Percentiles rank a stretch among this genome's conserved stretches.
phyloP scores from a whole-genome alignment of 2,329 filamentous ascomycete genomes.

The Colletotrichum sansevieriae region DNA sequence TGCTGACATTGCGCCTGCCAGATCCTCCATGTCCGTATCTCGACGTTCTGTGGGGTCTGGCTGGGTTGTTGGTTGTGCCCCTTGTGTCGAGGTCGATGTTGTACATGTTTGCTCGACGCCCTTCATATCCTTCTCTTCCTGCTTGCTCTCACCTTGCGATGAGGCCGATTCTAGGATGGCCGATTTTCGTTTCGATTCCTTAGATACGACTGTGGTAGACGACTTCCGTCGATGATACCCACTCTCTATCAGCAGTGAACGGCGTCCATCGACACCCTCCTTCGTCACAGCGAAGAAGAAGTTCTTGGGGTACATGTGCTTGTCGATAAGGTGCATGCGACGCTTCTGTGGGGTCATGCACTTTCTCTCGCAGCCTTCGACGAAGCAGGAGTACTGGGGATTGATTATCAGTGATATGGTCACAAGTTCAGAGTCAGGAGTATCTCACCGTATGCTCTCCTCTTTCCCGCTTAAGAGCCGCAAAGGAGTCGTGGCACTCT shows the following conservation, averaged over 20 bases:
- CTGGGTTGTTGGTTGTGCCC: slow-evolving; percentile 23
- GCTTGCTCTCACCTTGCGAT: slow-evolving; percentile 17
- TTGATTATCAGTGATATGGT: slow-evolving; percentile 36
- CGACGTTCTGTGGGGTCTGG: slow-evolving; percentile 42
- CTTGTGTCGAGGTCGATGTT: slow-evolving; percentile 1
- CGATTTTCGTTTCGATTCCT: slow-evolving; percentile 50
- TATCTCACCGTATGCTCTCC: slow-evolving; percentile 85
- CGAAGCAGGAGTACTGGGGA: slow-evolving; percentile 84
- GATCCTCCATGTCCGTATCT: slow-evolving; percentile 71
- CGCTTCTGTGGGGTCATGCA: slow-evolving; percentile 88
- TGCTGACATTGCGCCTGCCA: slow-evolving; percentile 77
- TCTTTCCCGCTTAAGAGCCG: slow-evolving; percentile 77
- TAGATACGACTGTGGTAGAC: slow-evolving; percentile 52
- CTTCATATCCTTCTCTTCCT: slow-evolving; percentile 13
- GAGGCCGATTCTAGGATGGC: slow-evolving; percentile 48
- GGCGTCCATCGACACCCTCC: slow-evolving; percentile 87
- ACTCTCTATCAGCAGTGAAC: slow-evolving; percentile 79
- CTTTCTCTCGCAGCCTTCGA: slow-evolving; percentile 87
- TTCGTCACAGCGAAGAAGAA: slow-evolving; percentile 92
- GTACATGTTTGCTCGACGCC: slow-evolving; percentile 2
- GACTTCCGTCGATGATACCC: slow-evolving; percentile 63
- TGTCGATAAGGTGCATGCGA: slow-evolving; percentile 90
- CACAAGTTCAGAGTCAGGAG: neutral
- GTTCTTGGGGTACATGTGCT: slow-evolving; percentile 89
- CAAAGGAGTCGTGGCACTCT: slow-evolving; percentile 89